phyloP scores from a whole-genome alignment of 345 rosid species.

The Aquilaria yunnanensis region DNA sequence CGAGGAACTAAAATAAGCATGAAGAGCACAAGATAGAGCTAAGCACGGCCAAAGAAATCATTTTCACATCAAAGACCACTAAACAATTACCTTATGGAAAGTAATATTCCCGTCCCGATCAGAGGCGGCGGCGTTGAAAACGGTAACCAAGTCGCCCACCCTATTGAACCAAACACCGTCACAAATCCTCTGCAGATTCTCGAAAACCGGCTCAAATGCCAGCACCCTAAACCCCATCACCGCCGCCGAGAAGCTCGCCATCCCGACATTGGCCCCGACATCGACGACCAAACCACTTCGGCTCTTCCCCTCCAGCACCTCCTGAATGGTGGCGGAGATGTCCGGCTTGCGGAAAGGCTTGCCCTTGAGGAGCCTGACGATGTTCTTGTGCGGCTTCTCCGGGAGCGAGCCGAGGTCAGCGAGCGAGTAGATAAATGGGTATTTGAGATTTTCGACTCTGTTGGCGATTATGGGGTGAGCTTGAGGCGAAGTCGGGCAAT shows the following conservation, averaged over 20 bases:
- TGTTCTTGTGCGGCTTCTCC: slow-evolving; percentile 96
- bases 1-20: too few species aligned
- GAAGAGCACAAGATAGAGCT: too few species aligned
- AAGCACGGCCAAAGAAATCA: too few species aligned
- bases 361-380: slow-evolving; percentile 80
- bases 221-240: slow-evolving; percentile 88
- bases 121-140: slow-evolving; percentile 86
- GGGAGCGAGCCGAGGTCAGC: slow-evolving; percentile 85
- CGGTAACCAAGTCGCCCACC: slow-evolving; percentile 58
- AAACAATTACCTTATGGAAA: slow-evolving; percentile 61
- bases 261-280: slow-evolving; percentile 97
- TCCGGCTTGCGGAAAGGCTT: slow-evolving; percentile 88
- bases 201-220: slow-evolving; percentile 88
- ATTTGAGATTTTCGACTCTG: slow-evolving; percentile 69
- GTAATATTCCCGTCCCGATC: slow-evolving; percentile 77
- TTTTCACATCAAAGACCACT: too few species aligned
- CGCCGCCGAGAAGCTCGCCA: slow-evolving; percentile 94
- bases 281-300: slow-evolving; percentile 65
- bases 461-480: slow-evolving; percentile 85
- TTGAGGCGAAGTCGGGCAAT: slow-evolving; percentile 69
- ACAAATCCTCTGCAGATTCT: slow-evolving; percentile 92
- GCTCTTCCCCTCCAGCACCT: slow-evolving; percentile 42
- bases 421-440: slow-evolving; percentile 76
- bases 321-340: slow-evolving; percentile 82
- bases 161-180: slow-evolving; percentile 96